These are phyloP conservation scores for Microbotryum lychnidis-dioicae DNA, from an alignment of 1,284 basidiomycete genomes.

Conservation along the genomic window DNA sequence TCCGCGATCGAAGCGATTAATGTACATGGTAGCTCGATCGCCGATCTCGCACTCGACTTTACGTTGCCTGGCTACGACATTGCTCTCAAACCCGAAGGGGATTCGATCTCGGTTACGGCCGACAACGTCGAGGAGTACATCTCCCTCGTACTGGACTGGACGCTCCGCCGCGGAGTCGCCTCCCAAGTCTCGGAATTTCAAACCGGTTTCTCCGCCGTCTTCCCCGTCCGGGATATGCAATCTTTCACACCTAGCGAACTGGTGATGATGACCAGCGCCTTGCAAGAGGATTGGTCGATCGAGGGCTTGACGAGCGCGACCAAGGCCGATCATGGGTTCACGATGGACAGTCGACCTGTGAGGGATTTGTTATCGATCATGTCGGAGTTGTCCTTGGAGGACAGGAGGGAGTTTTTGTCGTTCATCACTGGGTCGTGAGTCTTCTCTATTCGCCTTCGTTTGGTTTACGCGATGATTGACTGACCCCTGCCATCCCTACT, in stretches of 20 bases:
- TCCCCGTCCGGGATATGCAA: constrained; percentile 79
- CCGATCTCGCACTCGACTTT: constrained; percentile 87
- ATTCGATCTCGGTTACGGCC: constrained; percentile 66
- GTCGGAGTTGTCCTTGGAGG: constrained; percentile 62
- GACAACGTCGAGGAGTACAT: constrained; percentile 87
- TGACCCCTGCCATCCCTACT: no score
- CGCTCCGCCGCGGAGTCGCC: constrained; percentile 36
- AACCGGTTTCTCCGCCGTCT: constrained; percentile 57
- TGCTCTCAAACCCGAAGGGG: constrained; percentile 71
- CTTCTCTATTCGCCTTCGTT: no score
- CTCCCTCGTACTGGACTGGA: constrained; percentile 46
- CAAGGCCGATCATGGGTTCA: constrained; percentile 98
- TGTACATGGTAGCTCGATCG: constrained; percentile 55
- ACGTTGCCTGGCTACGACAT: constrained; percentile 86
- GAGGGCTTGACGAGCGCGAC: constrained; percentile 83
- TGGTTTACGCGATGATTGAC: no score
- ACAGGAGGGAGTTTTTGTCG: constrained; percentile 82
- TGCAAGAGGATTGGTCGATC: constrained; percentile 84
- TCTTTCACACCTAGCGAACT: constrained; percentile 92
- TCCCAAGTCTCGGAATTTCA: constrained; percentile 39
- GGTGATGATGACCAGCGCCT: constrained; percentile 85
- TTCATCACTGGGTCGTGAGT: constrained; percentile 82
- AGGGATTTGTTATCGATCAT: constrained; percentile 78
- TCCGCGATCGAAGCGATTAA: constrained; percentile 40
- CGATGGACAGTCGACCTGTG: constrained; percentile 83